Evolutionary conservation across 192 early-diverging fungal genomes (phyloP), one percentile per base, ranked within the genome.

Genomic region (Rhizophlyctis rosea): DNA sequence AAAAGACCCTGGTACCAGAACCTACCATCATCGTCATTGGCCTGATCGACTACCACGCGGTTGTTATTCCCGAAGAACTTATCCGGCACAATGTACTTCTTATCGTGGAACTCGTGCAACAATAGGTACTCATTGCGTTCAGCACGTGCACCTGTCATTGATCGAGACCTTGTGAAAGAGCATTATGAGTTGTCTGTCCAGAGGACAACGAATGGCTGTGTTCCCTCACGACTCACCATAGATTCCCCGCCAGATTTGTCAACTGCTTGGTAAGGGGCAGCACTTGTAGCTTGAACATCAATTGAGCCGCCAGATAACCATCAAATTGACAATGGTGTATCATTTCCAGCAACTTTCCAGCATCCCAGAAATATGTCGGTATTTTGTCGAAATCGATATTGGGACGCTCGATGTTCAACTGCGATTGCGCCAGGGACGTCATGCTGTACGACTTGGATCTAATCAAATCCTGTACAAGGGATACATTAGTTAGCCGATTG

Each of bases 111-210:
- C 73, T 97, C 95, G 72, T 99, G 98, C 16, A 99, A 70, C 23
- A 99, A 69, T 9, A 99, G 79, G 57, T 79, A 95, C 75, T 98
- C 98, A 70, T 98, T 98, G 47, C 96, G 86, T 62, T 98, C 94
- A 14, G 95, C 91, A 47, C 95, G 81, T 23, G 87, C 91, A 29
- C 93, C 93, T 52, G 82, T 83, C 71, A 99, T 79, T 0, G 96
- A 95, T 55, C 88, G 79, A 7, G 92, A 62, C 81, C 81, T 83
- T 24, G 51, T 58, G n/a, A n/a, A n/a, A n/a, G n/a, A n/a, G n/a
- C n/a, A n/a, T n/a, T n/a, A n/a, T n/a, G n/a, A n/a, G n/a, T n/a
- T n/a, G n/a, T n/a, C n/a, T n/a, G n/a, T n/a, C n/a, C n/a, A n/a
- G n/a, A n/a, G n/a, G n/a, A n/a, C n/a, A n/a, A n/a, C n/a, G n/a